Percentiles rank a stretch among this genome's conserved stretches.
Evolutionary conservation across 805 yeast species (phyloP).

Genomic region (Metschnikowia corniflorae): DNA sequence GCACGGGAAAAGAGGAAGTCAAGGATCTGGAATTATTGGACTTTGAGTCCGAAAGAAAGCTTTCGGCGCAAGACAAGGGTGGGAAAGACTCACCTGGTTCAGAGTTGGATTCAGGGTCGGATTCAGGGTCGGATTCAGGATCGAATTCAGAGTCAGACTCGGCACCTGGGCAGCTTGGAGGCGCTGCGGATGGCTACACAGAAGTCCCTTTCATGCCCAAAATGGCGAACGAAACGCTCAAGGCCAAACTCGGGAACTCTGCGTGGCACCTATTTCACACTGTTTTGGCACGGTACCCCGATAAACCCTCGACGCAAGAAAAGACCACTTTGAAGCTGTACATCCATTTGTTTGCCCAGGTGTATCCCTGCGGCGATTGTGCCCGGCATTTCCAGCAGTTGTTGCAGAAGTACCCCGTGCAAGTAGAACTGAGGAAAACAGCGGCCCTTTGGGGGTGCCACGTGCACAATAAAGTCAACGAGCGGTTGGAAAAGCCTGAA

Average conservation of each 20-base stretch:
- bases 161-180: neutral
- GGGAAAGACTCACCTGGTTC: neutral
- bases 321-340: conserved; percentile 59
- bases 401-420: conserved; percentile 77
- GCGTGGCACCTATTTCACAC: conserved; percentile 93
- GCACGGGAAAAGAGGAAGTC: neutral
- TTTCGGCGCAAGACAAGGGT: neutral
- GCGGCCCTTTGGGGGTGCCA: conserved; percentile 98
- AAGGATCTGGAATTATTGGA: too few species aligned
- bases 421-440: conserved; percentile 63
- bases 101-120: neutral
- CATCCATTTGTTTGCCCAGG: conserved; percentile 76
- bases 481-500: conserved; percentile 31
- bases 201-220: conserved; percentile 80
- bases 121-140: neutral
- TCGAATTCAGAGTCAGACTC: neutral
- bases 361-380: conserved; percentile 97
- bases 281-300: conserved; percentile 88
- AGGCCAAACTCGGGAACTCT: conserved; percentile 84
- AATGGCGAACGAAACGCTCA: conserved; percentile 81
- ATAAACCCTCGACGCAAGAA: conserved; percentile 63
- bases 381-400: conserved; percentile 83
- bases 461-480: conserved; percentile 26
- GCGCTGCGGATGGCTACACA: conserved; percentile 17
- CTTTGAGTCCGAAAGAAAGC: neutral